A percentile compares a stretch with the other conserved stretches of the same genome.
Conservation (phyloP, 495 filamentous ascomycete species). For the Neurospora intermedia region DNA sequence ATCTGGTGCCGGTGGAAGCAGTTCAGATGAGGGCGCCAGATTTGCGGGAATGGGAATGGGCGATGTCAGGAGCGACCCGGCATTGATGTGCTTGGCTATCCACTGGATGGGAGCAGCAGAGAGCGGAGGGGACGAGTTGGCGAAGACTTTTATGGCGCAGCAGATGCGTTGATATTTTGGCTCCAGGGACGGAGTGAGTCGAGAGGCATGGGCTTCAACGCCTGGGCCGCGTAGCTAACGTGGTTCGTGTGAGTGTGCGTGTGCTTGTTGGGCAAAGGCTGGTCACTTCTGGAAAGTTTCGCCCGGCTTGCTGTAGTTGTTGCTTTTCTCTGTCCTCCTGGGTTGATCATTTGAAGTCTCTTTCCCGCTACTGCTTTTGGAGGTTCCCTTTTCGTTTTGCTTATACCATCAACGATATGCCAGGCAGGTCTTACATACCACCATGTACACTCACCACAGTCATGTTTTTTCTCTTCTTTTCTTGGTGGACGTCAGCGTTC, state of each 20-base stretch:
- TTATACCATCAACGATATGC: neutral
- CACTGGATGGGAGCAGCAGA: conserved; percentile 97
- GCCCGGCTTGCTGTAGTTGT: neutral
- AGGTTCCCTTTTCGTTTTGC: neutral
- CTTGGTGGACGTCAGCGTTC: neutral
- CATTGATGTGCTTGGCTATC: conserved; percentile 89
- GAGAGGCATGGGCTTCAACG: neutral
- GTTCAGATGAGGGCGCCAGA: neutral
- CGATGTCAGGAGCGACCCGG: conserved; percentile 65
- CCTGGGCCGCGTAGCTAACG: neutral
- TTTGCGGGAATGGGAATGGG: conserved; percentile 23
- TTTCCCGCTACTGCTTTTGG: neutral
- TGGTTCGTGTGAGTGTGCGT: neutral
- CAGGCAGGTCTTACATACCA: neutral
- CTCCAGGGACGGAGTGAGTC: neutral
- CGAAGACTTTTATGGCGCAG: conserved; percentile 74
- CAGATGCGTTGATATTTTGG: conserved; percentile 19
- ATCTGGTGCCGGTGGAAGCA: conserved; percentile 11
- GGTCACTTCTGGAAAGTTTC: neutral
- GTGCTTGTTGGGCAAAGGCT: neutral
- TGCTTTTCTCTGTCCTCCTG: neutral
- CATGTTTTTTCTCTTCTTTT: neutral
- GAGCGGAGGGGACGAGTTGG: conserved; percentile 76
- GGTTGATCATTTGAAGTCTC: neutral
- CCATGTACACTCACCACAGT: neutral